Evolutionary conservation across 2,329 filamentous ascomycete species (phyloP).

Genomic region (Aspergillus candidus): DNA sequence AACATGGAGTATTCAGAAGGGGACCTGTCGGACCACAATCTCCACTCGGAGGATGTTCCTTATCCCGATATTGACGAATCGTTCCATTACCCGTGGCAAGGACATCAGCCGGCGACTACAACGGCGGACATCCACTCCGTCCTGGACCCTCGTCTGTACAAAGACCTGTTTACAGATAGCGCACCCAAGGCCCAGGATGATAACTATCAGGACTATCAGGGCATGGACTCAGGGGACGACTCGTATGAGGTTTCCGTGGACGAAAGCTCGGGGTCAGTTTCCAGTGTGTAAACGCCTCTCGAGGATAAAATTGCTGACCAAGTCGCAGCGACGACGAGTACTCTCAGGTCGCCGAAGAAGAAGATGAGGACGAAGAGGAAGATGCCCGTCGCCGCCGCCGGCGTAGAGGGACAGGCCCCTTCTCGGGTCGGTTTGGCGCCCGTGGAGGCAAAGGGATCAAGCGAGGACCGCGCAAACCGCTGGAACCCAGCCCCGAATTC

Average conservation of each 20-base stretch:
- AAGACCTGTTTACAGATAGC: conserved; percentile 15
- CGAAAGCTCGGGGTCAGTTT: conserved; percentile 22
- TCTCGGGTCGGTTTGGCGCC: conserved; percentile 33
- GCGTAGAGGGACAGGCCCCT: conserved; percentile 27
- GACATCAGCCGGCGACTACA: conserved; percentile 10
- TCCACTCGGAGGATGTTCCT: conserved; percentile 16
- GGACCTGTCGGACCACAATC: conserved; percentile 5
- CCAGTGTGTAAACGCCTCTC: not conserved
- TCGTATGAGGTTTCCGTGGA: conserved; percentile 22
- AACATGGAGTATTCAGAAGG: conserved; percentile 18
- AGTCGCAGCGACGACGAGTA: conserved; percentile 20
- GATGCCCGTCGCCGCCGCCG: conserved; percentile 23
- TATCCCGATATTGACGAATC: conserved; percentile 32
- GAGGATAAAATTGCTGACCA: conserved; percentile 6
- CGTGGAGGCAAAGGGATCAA: conserved; percentile 42
- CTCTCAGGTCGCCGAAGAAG: conserved; percentile 19
- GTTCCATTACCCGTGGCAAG: conserved; percentile 30
- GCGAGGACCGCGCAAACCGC: conserved; percentile 40
- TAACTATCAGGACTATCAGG: not conserved
- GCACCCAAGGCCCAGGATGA: conserved; percentile 12
- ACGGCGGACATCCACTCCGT: conserved; percentile 18
- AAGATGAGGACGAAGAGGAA: conserved; percentile 20
- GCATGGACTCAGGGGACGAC: conserved; percentile 16
- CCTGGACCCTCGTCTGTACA: conserved; percentile 31
- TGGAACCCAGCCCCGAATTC: conserved; percentile 46